phyloP scores from a whole-genome alignment of 78 protist species.

The Cavenderia fasciculata region DNA sequence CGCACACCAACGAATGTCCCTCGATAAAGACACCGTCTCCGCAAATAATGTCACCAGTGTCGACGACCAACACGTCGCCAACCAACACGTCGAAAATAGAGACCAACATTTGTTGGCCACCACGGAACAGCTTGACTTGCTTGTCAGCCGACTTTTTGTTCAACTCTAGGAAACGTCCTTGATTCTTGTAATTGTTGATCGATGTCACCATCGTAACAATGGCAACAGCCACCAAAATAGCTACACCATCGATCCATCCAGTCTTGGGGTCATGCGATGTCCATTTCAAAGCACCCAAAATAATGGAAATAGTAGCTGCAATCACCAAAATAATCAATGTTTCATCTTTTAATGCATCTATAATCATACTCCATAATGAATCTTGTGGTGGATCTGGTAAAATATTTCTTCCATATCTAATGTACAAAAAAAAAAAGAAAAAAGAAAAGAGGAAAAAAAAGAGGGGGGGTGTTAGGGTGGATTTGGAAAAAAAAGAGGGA shows the following conservation, averaged over 20 bases:
- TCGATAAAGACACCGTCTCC: conserved; percentile 90
- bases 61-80: conserved; percentile 92
- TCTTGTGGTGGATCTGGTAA: conserved; percentile 74
- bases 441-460: no score
- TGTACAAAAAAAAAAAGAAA: no score
- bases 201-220: conserved; percentile 92
- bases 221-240: conserved; percentile 93
- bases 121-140: conserved; percentile 76
- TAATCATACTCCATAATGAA: conserved; percentile 50
- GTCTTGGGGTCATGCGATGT: conserved; percentile 62
- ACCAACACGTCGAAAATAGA: conserved; percentile 79
- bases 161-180: conserved; percentile 84
- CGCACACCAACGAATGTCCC: conserved; percentile 80
- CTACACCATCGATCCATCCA: conserved; percentile 96
- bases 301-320: conserved; percentile 87
- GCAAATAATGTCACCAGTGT: conserved; percentile 88
- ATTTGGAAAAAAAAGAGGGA: no score
- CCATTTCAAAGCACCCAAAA: conserved; percentile 41
- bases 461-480: no score
- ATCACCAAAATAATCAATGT: conserved; percentile 86
- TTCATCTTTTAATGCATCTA: conserved; percentile 87
- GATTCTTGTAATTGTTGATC: conserved; percentile 92
- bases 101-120: conserved; percentile 66
- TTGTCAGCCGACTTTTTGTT: conserved; percentile 33
- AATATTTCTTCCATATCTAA: conserved; percentile 56